phyloP scores from a whole-genome alignment of 177 flowering plant genomes.

The Telopea speciosissima region DNA sequence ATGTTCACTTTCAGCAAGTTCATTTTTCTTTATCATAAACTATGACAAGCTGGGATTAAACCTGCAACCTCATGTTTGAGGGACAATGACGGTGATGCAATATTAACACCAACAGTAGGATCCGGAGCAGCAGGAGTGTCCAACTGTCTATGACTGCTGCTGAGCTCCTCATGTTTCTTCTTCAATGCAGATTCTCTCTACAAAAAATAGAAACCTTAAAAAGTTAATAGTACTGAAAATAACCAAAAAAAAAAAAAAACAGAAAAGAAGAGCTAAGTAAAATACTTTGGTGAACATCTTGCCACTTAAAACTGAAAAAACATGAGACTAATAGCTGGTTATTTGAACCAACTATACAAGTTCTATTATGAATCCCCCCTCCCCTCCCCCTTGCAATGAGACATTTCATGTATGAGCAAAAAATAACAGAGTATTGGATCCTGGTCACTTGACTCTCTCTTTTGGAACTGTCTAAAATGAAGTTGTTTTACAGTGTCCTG shows the following conservation, averaged over 20 bases:
- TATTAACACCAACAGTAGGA: conserved; percentile 11
- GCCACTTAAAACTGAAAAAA: neutral
- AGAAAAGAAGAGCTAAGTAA: neutral
- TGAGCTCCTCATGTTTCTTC: conserved; percentile 36
- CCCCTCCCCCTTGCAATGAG: neutral
- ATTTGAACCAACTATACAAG: neutral
- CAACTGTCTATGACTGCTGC: neutral
- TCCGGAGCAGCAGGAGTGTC: neutral
- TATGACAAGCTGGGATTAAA: conserved; percentile 23
- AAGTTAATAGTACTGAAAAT: neutral
- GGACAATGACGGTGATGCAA: conserved; percentile 13
- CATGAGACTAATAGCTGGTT: neutral
- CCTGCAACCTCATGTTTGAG: conserved; percentile 40
- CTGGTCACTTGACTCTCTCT: neutral
- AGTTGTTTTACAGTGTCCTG: neutral
- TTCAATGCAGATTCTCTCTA: conserved; percentile 76
- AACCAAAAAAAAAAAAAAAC: too few relatives aligned
- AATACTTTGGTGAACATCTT: neutral
- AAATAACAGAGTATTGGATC: neutral
- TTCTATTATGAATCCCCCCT: too few relatives aligned
- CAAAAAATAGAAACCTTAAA: conserved; percentile 1
- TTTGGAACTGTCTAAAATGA: too few relatives aligned
- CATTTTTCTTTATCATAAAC: neutral
- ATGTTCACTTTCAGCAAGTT: neutral
- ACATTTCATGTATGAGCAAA: neutral